Percentiles rank a stretch among this genome's conserved stretches.
phyloP scores from a whole-genome alignment of 1,139 yeast genomes.

The Blastobotrys raffinosifermentans region DNA sequence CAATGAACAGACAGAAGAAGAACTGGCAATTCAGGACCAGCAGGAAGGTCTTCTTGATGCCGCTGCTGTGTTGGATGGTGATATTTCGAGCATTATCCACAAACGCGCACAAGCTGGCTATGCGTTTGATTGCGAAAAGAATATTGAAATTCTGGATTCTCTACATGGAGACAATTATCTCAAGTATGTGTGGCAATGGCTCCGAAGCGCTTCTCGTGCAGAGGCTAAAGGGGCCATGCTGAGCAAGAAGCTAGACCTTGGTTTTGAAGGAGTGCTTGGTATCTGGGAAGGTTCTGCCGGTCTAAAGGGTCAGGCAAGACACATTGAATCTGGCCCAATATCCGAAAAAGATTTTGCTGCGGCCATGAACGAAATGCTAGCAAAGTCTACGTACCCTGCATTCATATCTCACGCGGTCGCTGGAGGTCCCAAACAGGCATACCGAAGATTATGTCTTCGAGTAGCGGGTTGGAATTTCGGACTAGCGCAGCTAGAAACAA shows the following conservation, averaged over 20 bases:
- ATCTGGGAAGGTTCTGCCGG: slow-evolving; percentile 82
- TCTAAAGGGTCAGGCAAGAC: slow-evolving; percentile 42
- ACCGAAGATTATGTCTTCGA: slow-evolving; percentile 71
- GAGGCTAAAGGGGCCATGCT: slow-evolving; percentile 66
- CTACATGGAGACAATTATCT: slow-evolving; percentile 46
- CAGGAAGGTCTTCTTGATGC: slow-evolving; percentile 23
- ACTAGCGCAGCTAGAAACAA: slow-evolving; percentile 65
- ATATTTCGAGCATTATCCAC: slow-evolving; percentile 45
- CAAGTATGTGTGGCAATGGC: slow-evolving; percentile 86
- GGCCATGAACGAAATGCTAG: slow-evolving; percentile 19
- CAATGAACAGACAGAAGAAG: too few species aligned
- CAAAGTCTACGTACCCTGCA: slow-evolving; percentile 29
- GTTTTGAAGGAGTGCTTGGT: slow-evolving; percentile 82
- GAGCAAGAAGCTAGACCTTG: slow-evolving; percentile 65
- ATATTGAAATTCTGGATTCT: slow-evolving; percentile 55
- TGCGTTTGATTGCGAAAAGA: slow-evolving; percentile 61
- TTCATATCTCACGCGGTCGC: slow-evolving; percentile 27
- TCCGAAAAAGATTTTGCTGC: slow-evolving; percentile 23
- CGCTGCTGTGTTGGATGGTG: slow-evolving; percentile 26
- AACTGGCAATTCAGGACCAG: slow-evolving; percentile 10
- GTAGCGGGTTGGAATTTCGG: slow-evolving; percentile 93
- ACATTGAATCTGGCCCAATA: slow-evolving; percentile 12
- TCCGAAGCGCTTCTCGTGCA: slow-evolving; percentile 62
- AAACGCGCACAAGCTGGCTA: slow-evolving; percentile 69
- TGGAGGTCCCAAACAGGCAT: slow-evolving; percentile 31